Percentiles rank a stretch among this genome's conserved stretches.
Conservation (phyloP, 2,329 filamentous ascomycete genomes). For the Verticillium dahliae region DNA sequence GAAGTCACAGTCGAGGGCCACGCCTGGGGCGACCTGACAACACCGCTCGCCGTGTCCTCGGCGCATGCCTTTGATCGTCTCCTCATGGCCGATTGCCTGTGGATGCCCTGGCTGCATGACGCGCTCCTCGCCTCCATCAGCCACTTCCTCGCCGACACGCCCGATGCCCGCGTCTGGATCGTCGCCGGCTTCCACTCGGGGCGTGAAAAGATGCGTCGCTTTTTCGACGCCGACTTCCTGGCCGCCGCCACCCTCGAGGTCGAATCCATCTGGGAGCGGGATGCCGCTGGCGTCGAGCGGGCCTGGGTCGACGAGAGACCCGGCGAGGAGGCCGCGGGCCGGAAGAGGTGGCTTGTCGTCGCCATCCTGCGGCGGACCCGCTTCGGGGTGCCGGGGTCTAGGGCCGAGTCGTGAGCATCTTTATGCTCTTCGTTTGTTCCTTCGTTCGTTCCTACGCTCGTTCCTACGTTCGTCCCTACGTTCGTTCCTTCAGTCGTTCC, state of each 20-base stretch:
- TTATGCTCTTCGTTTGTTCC: too few species aligned
- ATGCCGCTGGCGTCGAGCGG: slow-evolving; percentile 57
- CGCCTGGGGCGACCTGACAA: slow-evolving; percentile 52
- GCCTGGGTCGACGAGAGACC: slow-evolving; percentile 56
- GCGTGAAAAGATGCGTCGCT: slow-evolving; percentile 55
- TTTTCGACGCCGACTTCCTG: slow-evolving; percentile 49
- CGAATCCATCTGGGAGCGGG: slow-evolving; percentile 62
- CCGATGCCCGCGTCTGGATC: slow-evolving; percentile 51
- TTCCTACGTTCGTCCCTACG: too few species aligned
- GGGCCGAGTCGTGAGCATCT: too few species aligned
- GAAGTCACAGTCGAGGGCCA: slow-evolving; percentile 47
- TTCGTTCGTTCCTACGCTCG: too few species aligned
- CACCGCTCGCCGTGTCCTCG: slow-evolving; percentile 19
- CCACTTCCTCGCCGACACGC: slow-evolving; percentile 47
- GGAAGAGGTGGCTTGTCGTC: slow-evolving; percentile 67
- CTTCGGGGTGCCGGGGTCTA: background rate
- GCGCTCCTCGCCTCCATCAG: slow-evolving; percentile 57
- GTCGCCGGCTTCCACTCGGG: slow-evolving; percentile 70
- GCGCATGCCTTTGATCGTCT: slow-evolving; percentile 50
- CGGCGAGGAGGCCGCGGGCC: slow-evolving; percentile 50
- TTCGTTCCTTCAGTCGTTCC: too few species aligned
- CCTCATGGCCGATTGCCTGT: slow-evolving; percentile 66
- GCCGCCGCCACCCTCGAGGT: slow-evolving; percentile 46
- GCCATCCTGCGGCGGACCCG: slow-evolving; percentile 39
- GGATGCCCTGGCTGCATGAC: slow-evolving; percentile 69